Conservation (phyloP, 2,329 filamentous ascomycete genomes). For the Arachnomyces sp. region DNA sequence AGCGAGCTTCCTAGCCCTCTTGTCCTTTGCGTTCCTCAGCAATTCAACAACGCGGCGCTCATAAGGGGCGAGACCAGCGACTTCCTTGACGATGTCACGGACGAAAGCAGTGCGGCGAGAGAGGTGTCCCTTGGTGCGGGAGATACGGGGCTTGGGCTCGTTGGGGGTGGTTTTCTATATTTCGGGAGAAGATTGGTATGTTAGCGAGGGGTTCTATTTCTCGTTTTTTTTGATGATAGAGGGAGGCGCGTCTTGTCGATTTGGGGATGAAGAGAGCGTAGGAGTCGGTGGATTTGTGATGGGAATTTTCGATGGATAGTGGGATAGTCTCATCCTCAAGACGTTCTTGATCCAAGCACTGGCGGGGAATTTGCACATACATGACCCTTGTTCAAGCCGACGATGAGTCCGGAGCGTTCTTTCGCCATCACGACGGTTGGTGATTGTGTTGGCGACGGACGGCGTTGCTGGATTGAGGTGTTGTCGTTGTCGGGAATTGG, state of each 20-base stretch:
- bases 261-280: background rate
- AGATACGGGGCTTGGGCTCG: conserved; percentile 67
- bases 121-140: conserved; percentile 85
- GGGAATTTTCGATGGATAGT: too few species aligned
- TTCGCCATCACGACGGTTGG: conserved; percentile 41
- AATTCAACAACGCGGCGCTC: conserved; percentile 99
- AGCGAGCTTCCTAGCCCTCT: conserved; percentile 96
- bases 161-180: conserved; percentile 74
- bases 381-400: conserved; percentile 58
- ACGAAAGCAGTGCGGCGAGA: conserved; percentile 97
- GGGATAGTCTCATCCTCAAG: too few species aligned
- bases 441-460: conserved; percentile 16
- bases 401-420: conserved; percentile 47
- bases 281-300: conserved; percentile 2
- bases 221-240: background rate
- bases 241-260: background rate
- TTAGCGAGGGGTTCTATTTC: conserved; percentile 30
- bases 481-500: conserved; percentile 11
- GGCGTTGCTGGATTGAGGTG: conserved; percentile 6
- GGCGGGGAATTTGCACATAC: conserved; percentile 42
- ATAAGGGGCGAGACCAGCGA: conserved; percentile 87
- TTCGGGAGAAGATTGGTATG: conserved; percentile 26
- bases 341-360: too few species aligned
- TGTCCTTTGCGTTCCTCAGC: conserved; percentile 98
- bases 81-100: conserved; percentile 95